Conservation (phyloP, 2,329 filamentous ascomycete species). For the Verticillium isaacii region DNA sequence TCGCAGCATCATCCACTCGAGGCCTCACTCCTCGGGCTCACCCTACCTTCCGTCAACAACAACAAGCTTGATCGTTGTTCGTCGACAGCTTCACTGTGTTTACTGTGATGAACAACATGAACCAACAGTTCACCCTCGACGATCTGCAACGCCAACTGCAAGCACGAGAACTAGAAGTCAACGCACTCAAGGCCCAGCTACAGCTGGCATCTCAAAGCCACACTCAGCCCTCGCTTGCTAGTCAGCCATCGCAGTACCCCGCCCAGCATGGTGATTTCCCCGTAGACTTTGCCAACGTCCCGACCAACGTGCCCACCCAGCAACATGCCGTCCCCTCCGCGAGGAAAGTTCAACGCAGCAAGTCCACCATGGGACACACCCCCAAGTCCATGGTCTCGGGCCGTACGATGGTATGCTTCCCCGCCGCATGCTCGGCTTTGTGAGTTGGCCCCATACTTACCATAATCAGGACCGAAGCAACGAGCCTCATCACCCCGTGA, state of each 20-base stretch:
- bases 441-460: background rate
- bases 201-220: slow-evolving; percentile 3
- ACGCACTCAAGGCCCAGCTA: slow-evolving; percentile 6
- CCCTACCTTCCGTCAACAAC: background rate
- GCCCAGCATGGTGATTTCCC: slow-evolving; percentile 7
- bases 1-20: slow-evolving; percentile 4
- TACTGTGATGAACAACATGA: slow-evolving; percentile 7
- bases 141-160: slow-evolving; percentile 11
- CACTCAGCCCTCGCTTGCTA: background rate
- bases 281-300: slow-evolving; percentile 5
- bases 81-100: background rate
- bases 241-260: slow-evolving; percentile 5
- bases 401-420: slow-evolving; percentile 9
- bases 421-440: background rate
- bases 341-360: slow-evolving; percentile 9
- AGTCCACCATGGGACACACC: slow-evolving; percentile 11
- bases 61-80: slow-evolving; percentile 4
- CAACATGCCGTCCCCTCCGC: slow-evolving; percentile 5
- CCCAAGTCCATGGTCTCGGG: slow-evolving; percentile 1
- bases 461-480: slow-evolving; percentile 17
- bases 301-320: background rate
- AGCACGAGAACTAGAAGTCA: slow-evolving; percentile 12
- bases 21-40: slow-evolving; percentile 2
- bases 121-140: slow-evolving; percentile 6
- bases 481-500: slow-evolving; percentile 21